Conservation (phyloP, 2,329 filamentous ascomycete genomes). For the Acrocalymma vagum region DNA sequence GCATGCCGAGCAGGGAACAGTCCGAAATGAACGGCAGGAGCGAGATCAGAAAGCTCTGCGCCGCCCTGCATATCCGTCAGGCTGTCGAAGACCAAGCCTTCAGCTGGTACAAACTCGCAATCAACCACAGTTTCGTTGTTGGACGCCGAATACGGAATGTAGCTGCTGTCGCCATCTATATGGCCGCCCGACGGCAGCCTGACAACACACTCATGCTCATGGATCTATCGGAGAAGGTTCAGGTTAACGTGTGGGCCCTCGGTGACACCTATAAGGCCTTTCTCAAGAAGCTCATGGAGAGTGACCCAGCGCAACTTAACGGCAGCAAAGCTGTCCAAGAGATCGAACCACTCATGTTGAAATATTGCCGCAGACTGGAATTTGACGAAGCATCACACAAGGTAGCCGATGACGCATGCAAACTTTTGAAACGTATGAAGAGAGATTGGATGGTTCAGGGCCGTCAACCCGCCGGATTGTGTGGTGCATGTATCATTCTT, state of each 20-base stretch:
- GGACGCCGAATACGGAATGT: constrained; percentile 87
- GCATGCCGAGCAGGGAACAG: constrained; percentile 66
- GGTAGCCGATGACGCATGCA: constrained; percentile 87
- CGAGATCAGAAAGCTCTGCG: constrained; percentile 49
- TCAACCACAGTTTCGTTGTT: constrained; percentile 66
- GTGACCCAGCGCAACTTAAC: constrained; percentile 56
- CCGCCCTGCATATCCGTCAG: constrained; percentile 48
- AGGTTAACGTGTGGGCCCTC: constrained; percentile 89
- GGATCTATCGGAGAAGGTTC: constrained; percentile 87
- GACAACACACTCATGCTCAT: constrained; percentile 92
- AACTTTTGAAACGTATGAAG: constrained; percentile 91
- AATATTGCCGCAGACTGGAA: constrained; percentile 90
- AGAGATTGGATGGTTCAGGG: constrained; percentile 97
- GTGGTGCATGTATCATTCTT: constrained; percentile 91
- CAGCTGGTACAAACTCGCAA: constrained; percentile 54
- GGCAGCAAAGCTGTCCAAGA: constrained; percentile 68
- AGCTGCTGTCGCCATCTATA: constrained; percentile 89
- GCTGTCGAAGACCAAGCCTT: constrained; percentile 49
- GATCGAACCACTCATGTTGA: constrained; percentile 88
- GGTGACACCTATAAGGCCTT: constrained; percentile 90
- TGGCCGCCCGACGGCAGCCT: constrained; percentile 80
- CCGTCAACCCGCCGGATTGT: constrained; percentile 90
- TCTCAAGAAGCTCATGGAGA: constrained; percentile 71
- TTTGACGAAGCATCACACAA: constrained; percentile 83
- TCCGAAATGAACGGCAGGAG: constrained; percentile 66